Conservation (phyloP, 2,329 filamentous ascomycete genomes). For the Sclerotinia glacialis region DNA sequence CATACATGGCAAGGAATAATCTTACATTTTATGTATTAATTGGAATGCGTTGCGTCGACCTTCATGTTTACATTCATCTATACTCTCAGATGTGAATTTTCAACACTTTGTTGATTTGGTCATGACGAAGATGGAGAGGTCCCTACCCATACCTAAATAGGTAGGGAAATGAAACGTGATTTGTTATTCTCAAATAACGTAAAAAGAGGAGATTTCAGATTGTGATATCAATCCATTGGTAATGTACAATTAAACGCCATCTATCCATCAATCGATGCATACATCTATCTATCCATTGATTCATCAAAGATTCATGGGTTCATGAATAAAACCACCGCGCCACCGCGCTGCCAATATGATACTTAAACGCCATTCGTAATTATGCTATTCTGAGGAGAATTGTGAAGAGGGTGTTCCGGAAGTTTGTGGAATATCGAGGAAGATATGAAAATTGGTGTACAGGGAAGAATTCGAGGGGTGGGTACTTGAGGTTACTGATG, state of each 20-base stretch:
- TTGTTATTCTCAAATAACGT: not conserved
- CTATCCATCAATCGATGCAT: not conserved
- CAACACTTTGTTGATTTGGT: no score
- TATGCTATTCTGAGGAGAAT: slow-evolving; percentile 3
- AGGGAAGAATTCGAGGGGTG: not conserved
- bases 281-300: slow-evolving; percentile 8
- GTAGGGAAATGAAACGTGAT: not conserved
- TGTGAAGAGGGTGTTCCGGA: not conserved
- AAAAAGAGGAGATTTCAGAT: slow-evolving; percentile 16
- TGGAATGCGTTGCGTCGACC: not conserved
- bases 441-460: not conserved
- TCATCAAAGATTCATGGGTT: slow-evolving; percentile 5
- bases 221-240: slow-evolving; percentile 12
- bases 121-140: no score
- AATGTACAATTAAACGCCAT: slow-evolving; percentile 15
- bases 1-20: not conserved
- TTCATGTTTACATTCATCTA: not conserved
- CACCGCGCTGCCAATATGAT: slow-evolving; percentile 9
- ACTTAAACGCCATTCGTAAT: slow-evolving; percentile 15
- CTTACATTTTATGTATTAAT: not conserved
- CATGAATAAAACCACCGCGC: slow-evolving; percentile 10
- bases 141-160: not conserved
- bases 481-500: not conserved
- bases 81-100: no score
- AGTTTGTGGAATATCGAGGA: not conserved